phyloP scores from a whole-genome alignment of 2,329 filamentous ascomycete species.

The Coniochaeta sp. region DNA sequence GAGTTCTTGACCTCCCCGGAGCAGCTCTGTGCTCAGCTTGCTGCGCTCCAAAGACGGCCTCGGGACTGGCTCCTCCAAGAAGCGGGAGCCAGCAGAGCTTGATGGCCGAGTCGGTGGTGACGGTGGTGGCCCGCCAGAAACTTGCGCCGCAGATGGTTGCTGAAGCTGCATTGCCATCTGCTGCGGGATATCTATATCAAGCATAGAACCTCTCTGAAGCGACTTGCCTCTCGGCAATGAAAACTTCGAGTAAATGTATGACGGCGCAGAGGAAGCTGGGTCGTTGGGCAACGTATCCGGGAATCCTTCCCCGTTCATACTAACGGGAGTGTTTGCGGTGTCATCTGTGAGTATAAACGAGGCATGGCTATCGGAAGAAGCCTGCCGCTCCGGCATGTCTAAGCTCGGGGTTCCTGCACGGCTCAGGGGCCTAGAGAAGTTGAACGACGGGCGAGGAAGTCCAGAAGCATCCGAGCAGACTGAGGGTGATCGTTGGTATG shows the following conservation, averaged over 20 bases:
- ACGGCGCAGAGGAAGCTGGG: slow-evolving; percentile 46
- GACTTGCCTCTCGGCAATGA: slow-evolving; percentile 74
- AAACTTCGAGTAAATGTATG: slow-evolving; percentile 84
- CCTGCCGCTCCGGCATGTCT: slow-evolving; percentile 53
- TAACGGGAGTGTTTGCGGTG: slow-evolving; percentile 59
- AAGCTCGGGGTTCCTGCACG: slow-evolving; percentile 54
- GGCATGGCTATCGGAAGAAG: slow-evolving; percentile 60
- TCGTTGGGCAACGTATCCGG: slow-evolving; percentile 43
- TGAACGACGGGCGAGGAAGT: slow-evolving; percentile 70
- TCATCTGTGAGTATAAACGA: slow-evolving; percentile 59
- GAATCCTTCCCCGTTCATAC: slow-evolving; percentile 64
- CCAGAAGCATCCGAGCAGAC: slow-evolving; percentile 73
- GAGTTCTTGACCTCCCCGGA: slow-evolving; percentile 29
- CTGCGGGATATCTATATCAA: not conserved
- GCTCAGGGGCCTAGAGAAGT: slow-evolving; percentile 89
- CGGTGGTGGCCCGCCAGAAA: slow-evolving; percentile 40
- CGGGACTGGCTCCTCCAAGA: slow-evolving; percentile 30
- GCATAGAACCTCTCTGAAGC: slow-evolving; percentile 54
- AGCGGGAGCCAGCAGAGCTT: slow-evolving; percentile 40
- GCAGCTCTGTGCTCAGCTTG: slow-evolving; percentile 41
- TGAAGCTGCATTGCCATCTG: not conserved
- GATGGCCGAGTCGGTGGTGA: slow-evolving; percentile 55
- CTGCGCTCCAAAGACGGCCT: slow-evolving; percentile 42
- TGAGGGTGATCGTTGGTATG: slow-evolving; percentile 72
- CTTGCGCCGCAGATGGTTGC: not conserved